Conservation (phyloP, 257 asterid genomes). For the Nyctanthes arbortristis region DNA sequence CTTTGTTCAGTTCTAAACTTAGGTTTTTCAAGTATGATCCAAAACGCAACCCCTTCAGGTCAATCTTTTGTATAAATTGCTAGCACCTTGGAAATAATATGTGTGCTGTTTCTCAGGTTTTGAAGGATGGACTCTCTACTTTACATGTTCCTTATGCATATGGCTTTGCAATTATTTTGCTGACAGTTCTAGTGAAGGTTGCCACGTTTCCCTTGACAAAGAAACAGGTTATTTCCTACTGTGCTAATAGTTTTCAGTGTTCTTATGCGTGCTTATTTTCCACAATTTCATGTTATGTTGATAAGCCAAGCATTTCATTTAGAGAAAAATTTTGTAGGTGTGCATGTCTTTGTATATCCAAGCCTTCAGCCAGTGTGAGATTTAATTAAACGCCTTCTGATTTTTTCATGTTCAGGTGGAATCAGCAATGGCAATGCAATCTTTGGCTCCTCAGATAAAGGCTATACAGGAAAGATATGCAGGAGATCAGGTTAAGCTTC, state of each 20-base stretch:
- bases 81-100: not conserved
- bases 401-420: conserved; percentile 63
- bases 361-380: conserved; percentile 14
- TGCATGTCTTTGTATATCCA: conserved; percentile 2
- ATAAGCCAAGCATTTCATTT: not conserved
- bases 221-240: conserved; percentile 71
- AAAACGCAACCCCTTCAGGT: not conserved
- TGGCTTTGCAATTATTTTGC: conserved; percentile 93
- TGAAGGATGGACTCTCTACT: conserved; percentile 87
- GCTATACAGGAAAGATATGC: conserved; percentile 96
- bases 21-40: not conserved
- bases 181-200: conserved; percentile 87
- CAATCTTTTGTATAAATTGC: conserved; percentile 12
- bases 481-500: conserved; percentile 83
- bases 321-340: not conserved
- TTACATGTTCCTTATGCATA: conserved; percentile 89
- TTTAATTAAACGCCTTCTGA: conserved; percentile 13
- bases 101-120: conserved; percentile 56
- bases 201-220: conserved; percentile 93
- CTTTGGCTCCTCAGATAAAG: conserved; percentile 95
- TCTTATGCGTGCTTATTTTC: not conserved
- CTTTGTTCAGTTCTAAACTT: not conserved
- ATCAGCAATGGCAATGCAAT: conserved; percentile 96
- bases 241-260: conserved; percentile 4
- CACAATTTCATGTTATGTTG: conserved; percentile 6